Percentiles rank a stretch among this genome's conserved stretches.
phyloP scores from a whole-genome alignment of 306 rosid genomes.

The Nissolia schottii region DNA sequence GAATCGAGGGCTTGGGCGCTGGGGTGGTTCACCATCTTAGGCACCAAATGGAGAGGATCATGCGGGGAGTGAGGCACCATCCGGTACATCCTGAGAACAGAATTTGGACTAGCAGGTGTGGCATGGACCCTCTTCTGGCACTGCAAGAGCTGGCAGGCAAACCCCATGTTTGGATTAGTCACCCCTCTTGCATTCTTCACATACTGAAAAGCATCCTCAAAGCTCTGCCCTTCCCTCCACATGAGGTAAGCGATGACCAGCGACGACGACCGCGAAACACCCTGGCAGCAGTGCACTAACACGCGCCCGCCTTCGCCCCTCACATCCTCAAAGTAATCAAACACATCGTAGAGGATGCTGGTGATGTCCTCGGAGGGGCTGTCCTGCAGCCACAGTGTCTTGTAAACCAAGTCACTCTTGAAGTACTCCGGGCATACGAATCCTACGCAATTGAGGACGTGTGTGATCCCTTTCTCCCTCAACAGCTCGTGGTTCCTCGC shows the following conservation, averaged over 20 bases:
- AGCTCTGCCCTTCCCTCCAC: conserved; percentile 93
- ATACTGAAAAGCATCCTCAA: conserved; percentile 84
- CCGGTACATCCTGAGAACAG: conserved; percentile 72
- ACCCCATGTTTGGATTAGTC: conserved; percentile 89
- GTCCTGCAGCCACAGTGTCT: conserved; percentile 90
- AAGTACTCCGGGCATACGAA: conserved; percentile 95
- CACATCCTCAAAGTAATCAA: conserved; percentile 97
- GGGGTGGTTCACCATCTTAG: conserved; percentile 59
- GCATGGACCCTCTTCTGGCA: conserved; percentile 92
- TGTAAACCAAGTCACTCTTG: conserved; percentile 75
- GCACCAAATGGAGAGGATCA: conserved; percentile 92
- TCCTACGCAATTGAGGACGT: conserved; percentile 90
- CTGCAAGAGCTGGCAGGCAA: conserved; percentile 84
- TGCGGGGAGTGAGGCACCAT: conserved; percentile 94
- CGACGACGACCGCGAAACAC: conserved; percentile 83
- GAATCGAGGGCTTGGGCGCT: conserved; percentile 72
- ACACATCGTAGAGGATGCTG: conserved; percentile 82
- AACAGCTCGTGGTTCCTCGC: conserved; percentile 79
- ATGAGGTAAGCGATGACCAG: conserved; percentile 90
- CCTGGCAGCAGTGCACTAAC: conserved; percentile 87
- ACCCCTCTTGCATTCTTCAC: conserved; percentile 93
- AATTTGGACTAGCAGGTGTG: conserved; percentile 74
- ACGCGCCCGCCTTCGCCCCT: conserved; percentile 78
- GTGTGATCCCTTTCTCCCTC: conserved; percentile 72
- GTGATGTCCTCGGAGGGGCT: conserved; percentile 88